Evolutionary conservation across 2,329 filamentous ascomycete species (phyloP), one percentile per base, ranked within the genome.

Genomic region (Cadophora luteo-olivacea): DNA sequence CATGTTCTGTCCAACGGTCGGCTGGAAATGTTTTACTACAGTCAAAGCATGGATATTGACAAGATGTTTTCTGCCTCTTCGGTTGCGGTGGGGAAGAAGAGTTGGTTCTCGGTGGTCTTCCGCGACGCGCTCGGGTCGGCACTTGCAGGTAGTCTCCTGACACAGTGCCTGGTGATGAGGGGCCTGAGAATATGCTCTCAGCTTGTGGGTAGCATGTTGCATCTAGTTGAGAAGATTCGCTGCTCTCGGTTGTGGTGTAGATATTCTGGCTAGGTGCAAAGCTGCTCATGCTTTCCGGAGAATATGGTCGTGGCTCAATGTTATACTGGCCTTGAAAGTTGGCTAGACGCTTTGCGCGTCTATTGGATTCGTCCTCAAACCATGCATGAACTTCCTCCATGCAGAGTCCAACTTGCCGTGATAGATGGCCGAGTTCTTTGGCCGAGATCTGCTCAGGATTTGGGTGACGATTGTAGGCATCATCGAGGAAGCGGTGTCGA

Each of bases 371-470:
- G 41, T 69, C 68, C 24, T 57, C 29, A 32, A 69, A 69, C 68
- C 68, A 69, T 14, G 68, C 36, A 33, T 65, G 48, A 49, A 67
- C 65, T 68, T 69, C 68, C 63, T 69, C 68, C 65, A 67, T 69
- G 9, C 54, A 62, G 12, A 69, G 57, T 24, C 65, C 65, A 24
- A 61, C 65, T 45, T 55, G 64, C 16, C 58, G 68, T 33, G 68
- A 32, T 16, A 69, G 41, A 0, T 51, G 36, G 29, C 33, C 65
- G 45, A 69, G 24, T 4, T 63, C 29, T 51, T 67, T 55, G 29
- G 68, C 68, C 9, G 68, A 36, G 29, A 69, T 65, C 14, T 41
- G 22, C 16, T 51, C 32, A 19, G 68, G 61, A 55, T 67, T 62
- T 33, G 48, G 61, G 55, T 52, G 62, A 38, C 65, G 67, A 38